A percentile compares a stretch with the other conserved stretches of the same genome.
Evolutionary conservation across 2,329 filamentous ascomycete genomes (phyloP).

Genomic region (Aspergillus alliaceus): DNA sequence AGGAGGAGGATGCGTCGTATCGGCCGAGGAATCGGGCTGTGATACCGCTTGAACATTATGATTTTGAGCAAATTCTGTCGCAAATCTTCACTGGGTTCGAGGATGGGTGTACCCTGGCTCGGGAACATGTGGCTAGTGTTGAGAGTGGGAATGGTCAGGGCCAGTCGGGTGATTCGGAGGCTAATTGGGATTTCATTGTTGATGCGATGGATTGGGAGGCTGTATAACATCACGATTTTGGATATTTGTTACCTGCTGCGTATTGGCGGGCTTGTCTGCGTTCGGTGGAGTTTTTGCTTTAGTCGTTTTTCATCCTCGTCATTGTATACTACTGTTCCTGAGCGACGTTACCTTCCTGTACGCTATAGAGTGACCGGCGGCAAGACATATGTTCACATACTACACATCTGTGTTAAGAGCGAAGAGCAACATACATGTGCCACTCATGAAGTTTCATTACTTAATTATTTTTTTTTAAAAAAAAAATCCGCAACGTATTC

Average conservation of each 20-base stretch:
- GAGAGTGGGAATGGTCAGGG: conserved; percentile 14
- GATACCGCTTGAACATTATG: conserved; percentile 58
- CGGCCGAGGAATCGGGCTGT: conserved; percentile 9
- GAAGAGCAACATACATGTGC: not conserved
- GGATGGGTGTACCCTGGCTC: conserved; percentile 55
- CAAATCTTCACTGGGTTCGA: conserved; percentile 61
- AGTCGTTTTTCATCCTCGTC: not conserved
- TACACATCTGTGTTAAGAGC: no score
- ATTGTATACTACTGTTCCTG: not conserved
- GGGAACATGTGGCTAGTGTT: conserved; percentile 42
- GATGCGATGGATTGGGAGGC: conserved; percentile 62
- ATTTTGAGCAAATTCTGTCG: conserved; percentile 60
- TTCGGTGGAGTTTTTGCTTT: not conserved
- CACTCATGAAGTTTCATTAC: not conserved
- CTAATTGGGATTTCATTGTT: conserved; percentile 58
- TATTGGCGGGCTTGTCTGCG: no score
- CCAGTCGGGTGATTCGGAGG: conserved; percentile 32
- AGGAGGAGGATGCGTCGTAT: conserved; percentile 22
- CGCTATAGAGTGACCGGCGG: not conserved
- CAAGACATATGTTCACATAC: no score
- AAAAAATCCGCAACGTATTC: no score
- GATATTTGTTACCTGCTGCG: no score
- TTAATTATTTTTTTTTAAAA: no score
- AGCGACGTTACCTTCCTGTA: not conserved
- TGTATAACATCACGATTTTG: no score